phyloP scores from a whole-genome alignment of 305 asterid species.

The Euphrasia arctica region DNA sequence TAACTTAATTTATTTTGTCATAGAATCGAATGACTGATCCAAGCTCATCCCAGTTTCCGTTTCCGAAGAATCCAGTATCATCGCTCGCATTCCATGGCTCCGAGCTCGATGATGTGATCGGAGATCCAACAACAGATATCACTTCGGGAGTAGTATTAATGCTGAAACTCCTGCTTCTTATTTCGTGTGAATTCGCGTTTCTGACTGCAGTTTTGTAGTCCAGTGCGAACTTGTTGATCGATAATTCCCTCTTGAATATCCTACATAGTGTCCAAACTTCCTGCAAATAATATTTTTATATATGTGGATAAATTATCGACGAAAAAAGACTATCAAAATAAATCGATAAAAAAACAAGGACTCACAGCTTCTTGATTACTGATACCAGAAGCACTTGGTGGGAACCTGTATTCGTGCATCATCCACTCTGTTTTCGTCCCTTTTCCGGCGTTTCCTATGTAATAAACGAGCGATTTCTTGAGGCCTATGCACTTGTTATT shows the following conservation, averaged over 20 bases:
- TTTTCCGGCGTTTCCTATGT: slow-evolving; percentile 30
- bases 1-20: too few relatives aligned
- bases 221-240: slow-evolving; percentile 11
- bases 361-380: slow-evolving; percentile 25
- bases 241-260: slow-evolving; percentile 21
- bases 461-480: slow-evolving; percentile 32
- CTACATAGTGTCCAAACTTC: slow-evolving; percentile 30
- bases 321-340: not conserved
- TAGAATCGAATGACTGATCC: slow-evolving; percentile 6
- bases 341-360: not conserved
- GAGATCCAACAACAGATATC: slow-evolving; percentile 5
- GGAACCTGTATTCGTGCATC: slow-evolving; percentile 34
- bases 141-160: slow-evolving; percentile 3
- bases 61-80: not conserved
- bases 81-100: slow-evolving; percentile 1
- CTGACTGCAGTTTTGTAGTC: not conserved
- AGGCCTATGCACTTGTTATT: slow-evolving; percentile 26
- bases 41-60: slow-evolving; percentile 24
- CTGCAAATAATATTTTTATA: slow-evolving; percentile 8
- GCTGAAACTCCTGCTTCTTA: not conserved
- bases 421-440: slow-evolving; percentile 35
- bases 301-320: not conserved
- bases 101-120: slow-evolving; percentile 10
- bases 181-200: slow-evolving; percentile 5
- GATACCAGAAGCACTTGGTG: slow-evolving; percentile 3